Evolutionary conservation across 805 yeast genomes (phyloP).

Genomic region (Myxozyma neglecta): DNA sequence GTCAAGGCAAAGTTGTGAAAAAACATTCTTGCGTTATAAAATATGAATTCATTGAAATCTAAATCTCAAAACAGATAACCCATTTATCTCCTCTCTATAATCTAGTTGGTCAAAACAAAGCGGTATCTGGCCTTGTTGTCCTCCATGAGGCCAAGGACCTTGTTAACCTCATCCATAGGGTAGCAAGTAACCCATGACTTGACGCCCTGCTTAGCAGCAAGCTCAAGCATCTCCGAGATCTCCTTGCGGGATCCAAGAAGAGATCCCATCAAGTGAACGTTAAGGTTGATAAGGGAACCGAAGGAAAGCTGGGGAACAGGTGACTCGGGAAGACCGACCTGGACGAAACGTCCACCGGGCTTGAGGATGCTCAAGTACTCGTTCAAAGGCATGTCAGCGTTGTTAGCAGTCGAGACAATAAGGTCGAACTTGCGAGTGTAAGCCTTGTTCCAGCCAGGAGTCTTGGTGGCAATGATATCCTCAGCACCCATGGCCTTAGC

Average conservation of each 20-base stretch:
- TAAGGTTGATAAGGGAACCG: constrained; percentile 26
- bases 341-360: constrained; percentile 58
- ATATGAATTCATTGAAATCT: background rate
- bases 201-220: constrained; percentile 55
- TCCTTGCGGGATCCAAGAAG: constrained; percentile 63
- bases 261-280: constrained; percentile 48
- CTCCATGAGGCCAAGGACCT: constrained; percentile 29
- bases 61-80: background rate
- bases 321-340: constrained; percentile 65
- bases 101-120: constrained; percentile 25
- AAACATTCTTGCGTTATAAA: background rate
- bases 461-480: constrained; percentile 52
- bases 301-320: constrained; percentile 31
- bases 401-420: constrained; percentile 55
- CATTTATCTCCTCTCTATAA: background rate
- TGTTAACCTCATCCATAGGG: constrained; percentile 33
- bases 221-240: constrained; percentile 62
- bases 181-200: constrained; percentile 31
- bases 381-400: constrained; percentile 42
- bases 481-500: constrained; percentile 58
- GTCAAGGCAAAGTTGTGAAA: constrained; percentile 21
- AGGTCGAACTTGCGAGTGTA: constrained; percentile 48
- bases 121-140: constrained; percentile 31
- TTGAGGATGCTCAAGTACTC: constrained; percentile 54
- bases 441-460: constrained; percentile 42